phyloP scores from a whole-genome alignment of 306 rosid species.

The Gillenia trifoliata region DNA sequence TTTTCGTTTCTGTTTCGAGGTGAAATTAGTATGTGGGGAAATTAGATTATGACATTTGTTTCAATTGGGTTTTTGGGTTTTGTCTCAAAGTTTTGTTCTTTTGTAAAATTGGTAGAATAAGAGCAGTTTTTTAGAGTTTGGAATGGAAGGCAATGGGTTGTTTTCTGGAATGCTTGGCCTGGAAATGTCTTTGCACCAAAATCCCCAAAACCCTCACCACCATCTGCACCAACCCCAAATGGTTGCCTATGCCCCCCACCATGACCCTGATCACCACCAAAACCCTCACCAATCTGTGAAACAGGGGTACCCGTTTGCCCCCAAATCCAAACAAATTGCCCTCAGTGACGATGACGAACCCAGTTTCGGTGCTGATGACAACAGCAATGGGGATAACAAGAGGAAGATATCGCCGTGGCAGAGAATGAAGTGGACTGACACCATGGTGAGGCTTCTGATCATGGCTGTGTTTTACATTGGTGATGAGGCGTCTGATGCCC shows the following conservation, averaged over 20 bases:
- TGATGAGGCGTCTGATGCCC: slow-evolving; percentile 62
- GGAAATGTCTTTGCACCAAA: slow-evolving; percentile 56
- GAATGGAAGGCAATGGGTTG: slow-evolving; percentile 66
- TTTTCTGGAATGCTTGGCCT: slow-evolving; percentile 57
- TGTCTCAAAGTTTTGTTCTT: background rate
- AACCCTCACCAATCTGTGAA: slow-evolving; percentile 39
- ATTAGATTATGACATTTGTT: background rate
- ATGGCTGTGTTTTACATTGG: slow-evolving; percentile 92
- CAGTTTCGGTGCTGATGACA: slow-evolving; percentile 42
- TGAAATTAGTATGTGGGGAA: too few relatives aligned
- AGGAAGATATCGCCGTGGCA: slow-evolving; percentile 84
- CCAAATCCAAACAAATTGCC: slow-evolving; percentile 38
- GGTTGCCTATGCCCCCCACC: slow-evolving; percentile 44
- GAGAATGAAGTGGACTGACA: slow-evolving; percentile 95
- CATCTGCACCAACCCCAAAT: slow-evolving; percentile 44
- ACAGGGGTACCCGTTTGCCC: slow-evolving; percentile 31
- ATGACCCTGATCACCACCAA: slow-evolving; percentile 43
- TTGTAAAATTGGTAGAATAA: background rate
- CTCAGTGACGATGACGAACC: slow-evolving; percentile 77
- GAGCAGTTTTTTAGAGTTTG: slow-evolving; percentile 1
- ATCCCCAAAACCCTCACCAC: slow-evolving; percentile 47
- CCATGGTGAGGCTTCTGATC: slow-evolving; percentile 75
- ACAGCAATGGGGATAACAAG: slow-evolving; percentile 48
- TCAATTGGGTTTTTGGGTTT: slow-evolving; percentile 2
- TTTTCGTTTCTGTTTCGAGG: too few relatives aligned